A percentile compares a stretch with the other conserved stretches of the same genome.
phyloP scores from a whole-genome alignment of 441 rosid species.

The Lepidium campestre region DNA sequence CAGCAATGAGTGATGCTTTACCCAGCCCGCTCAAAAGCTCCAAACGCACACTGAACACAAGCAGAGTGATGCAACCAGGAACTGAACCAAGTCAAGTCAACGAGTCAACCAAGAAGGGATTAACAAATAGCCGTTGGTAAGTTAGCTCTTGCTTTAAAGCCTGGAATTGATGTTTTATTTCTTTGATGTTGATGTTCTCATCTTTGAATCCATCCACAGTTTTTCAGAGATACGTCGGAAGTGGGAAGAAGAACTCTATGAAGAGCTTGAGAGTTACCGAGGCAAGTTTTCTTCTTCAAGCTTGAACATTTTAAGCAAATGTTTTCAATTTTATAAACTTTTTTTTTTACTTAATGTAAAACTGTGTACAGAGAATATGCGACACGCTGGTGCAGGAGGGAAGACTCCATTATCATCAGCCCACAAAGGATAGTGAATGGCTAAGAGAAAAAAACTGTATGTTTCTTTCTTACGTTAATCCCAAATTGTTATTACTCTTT shows the following conservation, averaged over 20 bases:
- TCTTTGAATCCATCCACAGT: slow-evolving; percentile 31
- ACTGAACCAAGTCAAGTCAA: slow-evolving; percentile 45
- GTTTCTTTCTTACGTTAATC: slow-evolving; percentile 12
- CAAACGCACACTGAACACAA: slow-evolving; percentile 35
- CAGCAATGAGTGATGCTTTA: slow-evolving; percentile 42
- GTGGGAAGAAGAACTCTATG: slow-evolving; percentile 65
- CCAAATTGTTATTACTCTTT: neutral
- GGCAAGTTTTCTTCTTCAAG: slow-evolving; percentile 36
- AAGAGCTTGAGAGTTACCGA: slow-evolving; percentile 51
- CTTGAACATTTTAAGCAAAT: neutral
- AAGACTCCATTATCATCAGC: slow-evolving; percentile 37
- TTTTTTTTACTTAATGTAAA: neutral
- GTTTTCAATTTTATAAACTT: neutral
- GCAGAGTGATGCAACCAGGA: slow-evolving; percentile 41
- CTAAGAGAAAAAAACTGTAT: slow-evolving; percentile 24
- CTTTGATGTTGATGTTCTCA: neutral
- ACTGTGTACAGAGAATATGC: slow-evolving; percentile 41
- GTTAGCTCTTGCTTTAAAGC: slow-evolving; percentile 12
- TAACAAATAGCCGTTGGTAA: slow-evolving; percentile 48
- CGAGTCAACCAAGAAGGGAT: slow-evolving; percentile 48
- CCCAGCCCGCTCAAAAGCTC: slow-evolving; percentile 32
- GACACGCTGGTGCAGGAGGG: slow-evolving; percentile 48
- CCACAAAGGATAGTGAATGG: slow-evolving; percentile 38
- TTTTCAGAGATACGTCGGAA: slow-evolving; percentile 47
- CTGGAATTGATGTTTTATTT: neutral